Base-by-base conservation (phyloP, 306 rosid genomes). In the Cucurbita maxima region DNA sequence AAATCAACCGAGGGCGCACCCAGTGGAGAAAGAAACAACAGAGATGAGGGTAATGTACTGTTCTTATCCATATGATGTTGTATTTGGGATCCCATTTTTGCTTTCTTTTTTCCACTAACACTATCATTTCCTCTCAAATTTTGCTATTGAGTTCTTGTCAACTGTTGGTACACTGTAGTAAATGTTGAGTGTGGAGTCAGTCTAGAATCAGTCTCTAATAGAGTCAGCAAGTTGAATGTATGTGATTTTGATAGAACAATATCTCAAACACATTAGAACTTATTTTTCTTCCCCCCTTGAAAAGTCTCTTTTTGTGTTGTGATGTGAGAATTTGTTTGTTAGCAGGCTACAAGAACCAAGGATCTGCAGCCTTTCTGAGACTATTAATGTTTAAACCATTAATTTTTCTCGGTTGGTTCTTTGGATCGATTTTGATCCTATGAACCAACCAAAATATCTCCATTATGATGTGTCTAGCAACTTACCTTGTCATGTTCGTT, bases 21-120 rank as follows among this genome's bases (percentile, higher is more conserved):
- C 86, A 83, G 69, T 94, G 99, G 99, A 87, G 99, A 82, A 88
- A 87, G 85, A 94, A 94, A 81, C 82, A 83, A 47, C 83, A 87
- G 67, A 87, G 91, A 87, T 85, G 48, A 72, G 47, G 76, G 63
- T 48, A 22, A 22, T 40, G 45, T 30, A 2, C 34, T 30, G 70
- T 30, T 64, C 51, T 18, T 1, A 22, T 9, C 34, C 34, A 30
- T 30, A 30, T 30, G 34, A 43, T 61, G 9, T 19, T 66, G 20
- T 36, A 78, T 75, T 64, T 5, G 69, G 63, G 30, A 22, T 51
- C 16, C 14, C 34, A 30, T 22, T 8, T 66, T 60, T 60, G 22
- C 56, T 73, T 30, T 68, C 67, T 51, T 55, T 45, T 13, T 73
- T 64, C 53, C 60, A 15, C 54, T 59, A 25, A 30, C 34, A 30